Percentiles rank a stretch among this genome's conserved stretches.
phyloP scores from a whole-genome alignment of 1,284 basidiomycete species.

The Moesziomyces globuligerus region DNA sequence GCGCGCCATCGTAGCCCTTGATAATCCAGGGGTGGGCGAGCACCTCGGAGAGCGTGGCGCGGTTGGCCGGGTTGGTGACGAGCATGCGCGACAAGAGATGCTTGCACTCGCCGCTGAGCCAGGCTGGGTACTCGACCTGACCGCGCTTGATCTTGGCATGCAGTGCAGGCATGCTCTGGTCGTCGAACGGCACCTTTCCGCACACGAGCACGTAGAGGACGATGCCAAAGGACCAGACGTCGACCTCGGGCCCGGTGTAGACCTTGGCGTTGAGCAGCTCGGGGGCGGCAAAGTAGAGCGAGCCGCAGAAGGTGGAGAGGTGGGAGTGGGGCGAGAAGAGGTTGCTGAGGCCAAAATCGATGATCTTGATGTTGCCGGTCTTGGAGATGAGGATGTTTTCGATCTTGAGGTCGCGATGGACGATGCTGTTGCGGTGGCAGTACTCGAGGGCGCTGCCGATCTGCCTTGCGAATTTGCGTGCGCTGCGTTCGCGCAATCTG shows the following conservation, averaged over 20 bases:
- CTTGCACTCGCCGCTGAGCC: constrained; percentile 96
- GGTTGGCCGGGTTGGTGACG: constrained; percentile 86
- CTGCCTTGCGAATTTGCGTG: constrained; percentile 94
- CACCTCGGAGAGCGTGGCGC: constrained; percentile 88
- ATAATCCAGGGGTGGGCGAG: constrained; percentile 93
- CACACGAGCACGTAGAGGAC: constrained; percentile 97
- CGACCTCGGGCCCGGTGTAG: constrained; percentile 97
- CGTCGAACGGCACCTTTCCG: constrained; percentile 98
- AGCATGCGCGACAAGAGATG: constrained; percentile 92
- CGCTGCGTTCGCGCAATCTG: constrained; percentile 90
- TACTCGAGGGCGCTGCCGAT: constrained; percentile 96
- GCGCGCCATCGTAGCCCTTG: constrained; percentile 82
- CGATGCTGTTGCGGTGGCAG: constrained; percentile 96
- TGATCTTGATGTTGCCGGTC: constrained; percentile 98
- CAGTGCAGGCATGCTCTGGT: constrained; percentile 97
- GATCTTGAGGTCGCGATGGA: constrained; percentile 98
- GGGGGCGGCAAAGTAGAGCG: constrained; percentile 96
- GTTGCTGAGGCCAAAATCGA: constrained; percentile 98
- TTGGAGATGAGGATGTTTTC: constrained; percentile 99
- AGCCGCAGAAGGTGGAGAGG: constrained; percentile 95
- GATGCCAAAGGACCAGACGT: constrained; percentile 98
- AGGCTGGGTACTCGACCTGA: constrained; percentile 94
- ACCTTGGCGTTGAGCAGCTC: constrained; percentile 95
- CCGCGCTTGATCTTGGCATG: constrained; percentile 99
- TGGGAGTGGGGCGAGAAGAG: constrained; percentile 86